phyloP scores from a whole-genome alignment of 805 yeast genomes.

The Nakazawaea ernobii region DNA sequence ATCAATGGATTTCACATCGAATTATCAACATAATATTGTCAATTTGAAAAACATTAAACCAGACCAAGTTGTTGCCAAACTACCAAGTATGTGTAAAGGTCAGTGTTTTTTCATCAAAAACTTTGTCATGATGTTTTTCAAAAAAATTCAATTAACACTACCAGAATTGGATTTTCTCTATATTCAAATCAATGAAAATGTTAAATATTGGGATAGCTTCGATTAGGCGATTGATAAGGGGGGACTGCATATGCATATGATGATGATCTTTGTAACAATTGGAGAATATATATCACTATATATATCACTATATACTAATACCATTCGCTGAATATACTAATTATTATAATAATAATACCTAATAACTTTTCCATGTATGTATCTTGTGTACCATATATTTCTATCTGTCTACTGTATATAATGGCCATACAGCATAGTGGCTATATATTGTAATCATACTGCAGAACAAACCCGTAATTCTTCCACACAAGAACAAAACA shows the following conservation, averaged over 20 bases:
- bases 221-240: neutral
- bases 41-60: constrained; percentile 23
- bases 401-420: no score
- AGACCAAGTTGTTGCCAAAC: constrained; percentile 37
- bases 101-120: constrained; percentile 80
- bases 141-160: constrained; percentile 51
- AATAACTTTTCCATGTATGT: no score
- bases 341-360: no score
- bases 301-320: no score
- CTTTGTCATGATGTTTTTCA: constrained; percentile 75
- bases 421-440: no score
- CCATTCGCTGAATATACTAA: no score
- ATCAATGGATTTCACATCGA: constrained; percentile 2
- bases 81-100: constrained; percentile 55
- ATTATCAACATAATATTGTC: constrained; percentile 11
- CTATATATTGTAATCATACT: no score
- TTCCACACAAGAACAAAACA: no score
- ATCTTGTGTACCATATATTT: no score
- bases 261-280: no score
- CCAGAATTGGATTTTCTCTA: constrained; percentile 57
- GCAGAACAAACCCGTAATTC: no score
- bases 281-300: no score
- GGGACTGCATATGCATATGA: neutral
- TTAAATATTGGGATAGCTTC: constrained; percentile 45
- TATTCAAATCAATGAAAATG: constrained; percentile 48